Conservation (phyloP, 73 alveolate species). For the Tetrahymena elliotti region DNA sequence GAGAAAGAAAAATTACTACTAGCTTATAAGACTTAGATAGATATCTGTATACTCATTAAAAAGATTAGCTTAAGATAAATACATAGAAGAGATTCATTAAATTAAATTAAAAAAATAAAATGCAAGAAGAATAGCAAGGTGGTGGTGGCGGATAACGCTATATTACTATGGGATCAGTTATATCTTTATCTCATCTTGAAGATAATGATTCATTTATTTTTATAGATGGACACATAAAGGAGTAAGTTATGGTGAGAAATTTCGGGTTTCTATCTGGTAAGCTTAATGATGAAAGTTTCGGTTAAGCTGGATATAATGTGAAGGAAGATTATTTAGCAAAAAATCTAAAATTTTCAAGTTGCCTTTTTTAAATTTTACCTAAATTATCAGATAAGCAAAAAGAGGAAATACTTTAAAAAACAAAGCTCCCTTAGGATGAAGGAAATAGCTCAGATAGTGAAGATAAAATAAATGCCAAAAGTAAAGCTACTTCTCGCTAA, state of each 20-base stretch:
- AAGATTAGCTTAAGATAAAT: background rate
- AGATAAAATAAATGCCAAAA: background rate
- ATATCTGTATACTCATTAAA: background rate
- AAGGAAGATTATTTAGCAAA: constrained; percentile 3
- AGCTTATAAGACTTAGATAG: background rate
- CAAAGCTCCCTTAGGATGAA: background rate
- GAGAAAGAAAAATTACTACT: background rate
- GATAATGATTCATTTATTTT: constrained; percentile 27
- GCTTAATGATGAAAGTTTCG: constrained; percentile 4
- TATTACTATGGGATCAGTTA: constrained; percentile 27
- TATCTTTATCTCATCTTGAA: constrained; percentile 28
- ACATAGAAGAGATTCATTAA: background rate
- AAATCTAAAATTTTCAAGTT: constrained; percentile 4
- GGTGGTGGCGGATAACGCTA: background rate
- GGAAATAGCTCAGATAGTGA: background rate
- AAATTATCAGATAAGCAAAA: constrained; percentile 26
- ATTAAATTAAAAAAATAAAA: background rate
- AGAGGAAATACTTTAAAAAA: constrained; percentile 16
- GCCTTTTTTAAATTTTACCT: constrained; percentile 35
- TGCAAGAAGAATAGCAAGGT: background rate
- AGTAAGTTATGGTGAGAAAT: constrained; percentile 14
- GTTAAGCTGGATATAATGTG: background rate
- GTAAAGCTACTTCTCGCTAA: background rate
- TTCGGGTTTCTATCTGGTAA: constrained; percentile 6
- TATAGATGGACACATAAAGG: constrained; percentile 34